Evolutionary conservation across 257 asterid species (phyloP).

Genomic region (Marsdenia floribunda): DNA sequence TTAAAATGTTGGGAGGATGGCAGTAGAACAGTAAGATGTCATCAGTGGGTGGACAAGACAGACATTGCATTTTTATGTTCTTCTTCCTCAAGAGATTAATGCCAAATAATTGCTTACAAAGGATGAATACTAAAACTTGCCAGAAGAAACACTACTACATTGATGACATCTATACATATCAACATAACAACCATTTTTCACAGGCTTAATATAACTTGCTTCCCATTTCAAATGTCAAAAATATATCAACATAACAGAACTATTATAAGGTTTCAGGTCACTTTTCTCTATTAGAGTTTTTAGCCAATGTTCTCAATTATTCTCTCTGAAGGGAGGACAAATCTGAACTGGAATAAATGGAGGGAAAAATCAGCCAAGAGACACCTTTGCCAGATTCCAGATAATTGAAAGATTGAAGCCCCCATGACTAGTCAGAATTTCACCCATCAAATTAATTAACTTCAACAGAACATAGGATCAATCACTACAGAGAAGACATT

Average conservation of each 20-base stretch:
- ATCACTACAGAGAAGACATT: background rate
- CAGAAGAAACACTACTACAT: background rate
- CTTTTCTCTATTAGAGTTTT: background rate
- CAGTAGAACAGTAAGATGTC: too few species aligned
- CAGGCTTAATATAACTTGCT: too few species aligned
- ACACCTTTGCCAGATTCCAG: background rate
- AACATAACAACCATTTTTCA: too few species aligned
- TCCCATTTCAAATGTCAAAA: background rate
- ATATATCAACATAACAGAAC: background rate
- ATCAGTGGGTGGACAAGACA: too few species aligned
- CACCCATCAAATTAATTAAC: background rate
- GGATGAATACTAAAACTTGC: background rate
- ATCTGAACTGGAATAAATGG: background rate
- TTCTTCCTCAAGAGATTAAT: too few species aligned
- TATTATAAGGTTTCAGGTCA: background rate
- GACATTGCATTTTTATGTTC: too few species aligned
- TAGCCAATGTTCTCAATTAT: background rate
- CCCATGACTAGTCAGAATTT: background rate
- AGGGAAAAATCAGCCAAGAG: background rate
- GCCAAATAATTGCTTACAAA: background rate
- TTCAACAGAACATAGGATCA: background rate
- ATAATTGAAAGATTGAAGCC: background rate
- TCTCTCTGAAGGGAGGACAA: background rate
- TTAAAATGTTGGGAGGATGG: slow-evolving; percentile 1
- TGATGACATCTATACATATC: background rate